Conservation (phyloP, 2,329 filamentous ascomycete species). For the Diaporthe sp. region DNA sequence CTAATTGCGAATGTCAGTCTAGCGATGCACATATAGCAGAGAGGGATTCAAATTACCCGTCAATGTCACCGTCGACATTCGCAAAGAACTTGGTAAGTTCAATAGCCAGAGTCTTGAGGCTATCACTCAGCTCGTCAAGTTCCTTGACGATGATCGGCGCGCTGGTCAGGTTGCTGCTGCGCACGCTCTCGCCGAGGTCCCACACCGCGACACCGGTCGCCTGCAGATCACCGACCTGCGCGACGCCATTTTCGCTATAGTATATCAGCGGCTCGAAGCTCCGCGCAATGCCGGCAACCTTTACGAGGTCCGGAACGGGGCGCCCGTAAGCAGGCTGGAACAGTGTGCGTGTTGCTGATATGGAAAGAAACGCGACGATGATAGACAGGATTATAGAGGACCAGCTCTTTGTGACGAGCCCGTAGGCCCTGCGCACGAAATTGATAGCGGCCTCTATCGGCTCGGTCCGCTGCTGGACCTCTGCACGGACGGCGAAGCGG, state of each 20-base stretch:
- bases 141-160: slow-evolving; percentile 87
- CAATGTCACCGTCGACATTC: slow-evolving; percentile 92
- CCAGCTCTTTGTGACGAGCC: slow-evolving; percentile 76
- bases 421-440: slow-evolving; percentile 71
- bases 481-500: slow-evolving; percentile 86
- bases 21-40: background rate
- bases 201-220: slow-evolving; percentile 94
- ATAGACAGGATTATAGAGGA: slow-evolving; percentile 74
- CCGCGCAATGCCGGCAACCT: slow-evolving; percentile 88
- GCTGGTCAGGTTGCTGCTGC: slow-evolving; percentile 90
- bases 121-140: slow-evolving; percentile 87
- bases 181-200: slow-evolving; percentile 92
- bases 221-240: slow-evolving; percentile 88
- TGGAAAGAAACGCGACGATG: slow-evolving; percentile 72
- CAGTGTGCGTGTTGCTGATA: slow-evolving; percentile 74
- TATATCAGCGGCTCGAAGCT: slow-evolving; percentile 95
- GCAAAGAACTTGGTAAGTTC: slow-evolving; percentile 94
- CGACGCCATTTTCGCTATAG: slow-evolving; percentile 90
- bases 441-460: slow-evolving; percentile 81
- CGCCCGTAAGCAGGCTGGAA: slow-evolving; percentile 76
- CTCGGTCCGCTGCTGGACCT: slow-evolving; percentile 88
- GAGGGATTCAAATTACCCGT: slow-evolving; percentile 67
- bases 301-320: slow-evolving; percentile 86
- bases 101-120: slow-evolving; percentile 83
- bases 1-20: slow-evolving; percentile 51